These are phyloP conservation scores for Brassica juncea DNA, from an alignment of 345 rosid genomes.

Conservation along the genomic window DNA sequence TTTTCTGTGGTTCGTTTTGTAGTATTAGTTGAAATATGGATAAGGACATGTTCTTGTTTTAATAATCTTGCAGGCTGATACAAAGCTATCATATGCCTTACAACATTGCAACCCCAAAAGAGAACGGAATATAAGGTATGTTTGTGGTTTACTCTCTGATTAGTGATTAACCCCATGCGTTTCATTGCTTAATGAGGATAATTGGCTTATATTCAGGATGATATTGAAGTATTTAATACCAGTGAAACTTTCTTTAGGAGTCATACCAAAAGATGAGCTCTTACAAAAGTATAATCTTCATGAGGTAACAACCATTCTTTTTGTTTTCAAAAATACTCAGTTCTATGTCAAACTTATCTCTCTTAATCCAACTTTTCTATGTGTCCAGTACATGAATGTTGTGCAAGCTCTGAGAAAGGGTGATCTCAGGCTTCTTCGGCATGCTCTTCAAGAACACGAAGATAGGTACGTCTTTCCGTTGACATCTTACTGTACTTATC, in stretches of 20 bases:
- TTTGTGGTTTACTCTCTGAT: conserved; percentile 24
- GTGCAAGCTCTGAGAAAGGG: conserved; percentile 74
- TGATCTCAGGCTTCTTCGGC: conserved; percentile 86
- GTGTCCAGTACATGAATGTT: conserved; percentile 67
- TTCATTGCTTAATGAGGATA: conserved; percentile 4
- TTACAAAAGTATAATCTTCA: conserved; percentile 65
- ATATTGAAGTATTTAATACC: conserved; percentile 91
- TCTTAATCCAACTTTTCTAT: conserved; percentile 20
- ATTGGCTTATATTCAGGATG: conserved; percentile 60
- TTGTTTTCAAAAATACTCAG: conserved; percentile 5
- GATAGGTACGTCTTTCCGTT: conserved; percentile 55
- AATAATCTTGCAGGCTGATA: conserved; percentile 73
- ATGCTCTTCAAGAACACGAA: conserved; percentile 86
- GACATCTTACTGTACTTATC: conserved; percentile 7
- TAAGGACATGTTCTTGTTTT: neutral
- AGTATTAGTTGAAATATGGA: neutral
- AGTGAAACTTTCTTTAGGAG: conserved; percentile 89
- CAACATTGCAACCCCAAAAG: conserved; percentile 64
- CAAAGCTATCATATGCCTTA: conserved; percentile 87
- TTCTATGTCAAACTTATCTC: neutral
- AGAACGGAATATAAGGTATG: conserved; percentile 82
- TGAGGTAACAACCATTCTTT: conserved; percentile 57
- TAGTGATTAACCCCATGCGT: neutral
- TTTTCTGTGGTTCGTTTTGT: neutral
- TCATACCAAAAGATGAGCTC: conserved; percentile 66